Evolutionary conservation across 371 early-diverging fungal species (phyloP), one percentile per base, ranked within the genome.

Genomic region (Rhizopus sp.): DNA sequence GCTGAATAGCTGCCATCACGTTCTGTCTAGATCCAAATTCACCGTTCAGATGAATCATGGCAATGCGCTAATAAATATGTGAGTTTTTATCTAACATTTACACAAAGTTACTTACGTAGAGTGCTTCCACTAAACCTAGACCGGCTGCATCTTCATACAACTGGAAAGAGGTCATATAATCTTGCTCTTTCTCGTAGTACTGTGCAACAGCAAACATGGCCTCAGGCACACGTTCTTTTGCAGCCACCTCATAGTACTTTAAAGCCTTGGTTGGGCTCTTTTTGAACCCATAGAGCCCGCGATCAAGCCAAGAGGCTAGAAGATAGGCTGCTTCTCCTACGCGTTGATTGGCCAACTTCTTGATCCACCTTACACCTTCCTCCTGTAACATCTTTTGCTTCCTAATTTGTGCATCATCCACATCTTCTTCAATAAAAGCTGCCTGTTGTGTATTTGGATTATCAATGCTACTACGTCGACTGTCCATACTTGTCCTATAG

Each of bases 71-170:
- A 34, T 45, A 9, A 16, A 42, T 3, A 2, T 16, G 33, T 46
- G 4, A 17, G 1, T 23, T 15, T 45, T 0, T 37, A 10, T 33
- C 16, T 29, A 55, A 23, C 23, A 23, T 23, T 23, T 23, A 23
- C 23, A 23, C 23, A 23, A 23, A 23, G 23, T 23, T 23, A 30
- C 57, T 64, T 84, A 87, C 85, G 60, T 84, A 87, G 73, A 88
- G 80, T 35, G 88, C 85, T 64, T 84, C 71, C 35, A 85, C 82
- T 56, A 85, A 73, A 53, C 88, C 82, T 53, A 85, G 59, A 64
- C 83, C 78, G 3, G 92, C 89, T 5, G 91, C 88, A 66, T 88
- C 85, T 67, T 86, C 83, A 71, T 88, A 92, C 50, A 86, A 80
- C 57, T 85, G 81, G n/a, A 90, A 78, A 0, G 93, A 86, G 50